Evolutionary conservation across 2,329 filamentous ascomycete species (phyloP).

Genomic region (Sporothrix curviconia): DNA sequence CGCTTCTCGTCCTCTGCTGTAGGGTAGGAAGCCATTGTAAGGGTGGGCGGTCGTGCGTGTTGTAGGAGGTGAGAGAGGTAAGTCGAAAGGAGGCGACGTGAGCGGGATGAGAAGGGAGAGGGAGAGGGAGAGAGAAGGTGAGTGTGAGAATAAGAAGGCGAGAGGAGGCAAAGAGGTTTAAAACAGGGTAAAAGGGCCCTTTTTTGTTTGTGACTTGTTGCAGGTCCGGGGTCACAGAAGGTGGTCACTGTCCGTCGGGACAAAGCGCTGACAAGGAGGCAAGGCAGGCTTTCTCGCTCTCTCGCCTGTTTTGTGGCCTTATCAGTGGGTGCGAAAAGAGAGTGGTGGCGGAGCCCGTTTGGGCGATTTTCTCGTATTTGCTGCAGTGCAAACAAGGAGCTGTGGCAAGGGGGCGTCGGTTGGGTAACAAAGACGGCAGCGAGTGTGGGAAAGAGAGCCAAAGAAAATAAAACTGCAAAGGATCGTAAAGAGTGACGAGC

Average conservation of each 20-base stretch:
- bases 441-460: neutral
- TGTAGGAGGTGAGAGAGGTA: neutral
- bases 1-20: slow-evolving; percentile 16
- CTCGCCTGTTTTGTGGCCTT: neutral
- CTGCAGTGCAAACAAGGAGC: slow-evolving; percentile 2
- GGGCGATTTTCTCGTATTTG: slow-evolving; percentile 8
- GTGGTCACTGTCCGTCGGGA: slow-evolving; percentile 1
- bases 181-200: no score
- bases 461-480: slow-evolving; percentile 28
- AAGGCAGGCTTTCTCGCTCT: neutral
- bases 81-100: neutral
- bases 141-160: neutral
- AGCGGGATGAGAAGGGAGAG: neutral
- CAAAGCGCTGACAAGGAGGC: neutral
- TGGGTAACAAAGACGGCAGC: neutral
- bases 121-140: neutral
- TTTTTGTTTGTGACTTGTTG: no score
- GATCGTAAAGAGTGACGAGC: neutral
- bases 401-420: neutral
- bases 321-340: neutral
- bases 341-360: slow-evolving; percentile 2
- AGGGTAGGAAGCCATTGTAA: slow-evolving; percentile 11
- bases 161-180: neutral
- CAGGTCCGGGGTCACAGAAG: slow-evolving; percentile 5
- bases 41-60: neutral